Evolutionary conservation across 2,329 filamentous ascomycete genomes (phyloP).

Genomic region (Kalmusia sp.): DNA sequence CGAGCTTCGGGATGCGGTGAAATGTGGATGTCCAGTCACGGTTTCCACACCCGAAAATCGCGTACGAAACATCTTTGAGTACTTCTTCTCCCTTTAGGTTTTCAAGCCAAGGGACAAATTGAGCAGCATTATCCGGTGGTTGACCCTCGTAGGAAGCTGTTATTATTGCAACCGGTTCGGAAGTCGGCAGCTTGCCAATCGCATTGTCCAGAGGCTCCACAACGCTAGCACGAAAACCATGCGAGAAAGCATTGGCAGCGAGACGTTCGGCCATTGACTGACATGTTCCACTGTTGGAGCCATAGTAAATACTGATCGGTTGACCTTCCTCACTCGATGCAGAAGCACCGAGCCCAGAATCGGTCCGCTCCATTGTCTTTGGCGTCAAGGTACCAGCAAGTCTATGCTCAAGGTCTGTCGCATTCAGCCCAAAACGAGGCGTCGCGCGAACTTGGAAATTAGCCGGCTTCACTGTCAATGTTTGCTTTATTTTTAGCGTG

Average conservation of each 20-base stretch:
- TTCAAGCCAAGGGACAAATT: slow-evolving; percentile 44
- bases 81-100: slow-evolving; percentile 10
- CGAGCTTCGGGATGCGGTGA: slow-evolving; percentile 41
- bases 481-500: slow-evolving; percentile 43
- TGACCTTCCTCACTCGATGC: not conserved
- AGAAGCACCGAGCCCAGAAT: too few species aligned
- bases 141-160: slow-evolving; percentile 45
- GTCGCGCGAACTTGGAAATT: not conserved
- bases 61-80: slow-evolving; percentile 33
- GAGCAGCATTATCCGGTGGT: slow-evolving; percentile 43
- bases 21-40: slow-evolving; percentile 44
- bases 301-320: slow-evolving; percentile 25
- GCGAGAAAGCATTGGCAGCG: slow-evolving; percentile 22
- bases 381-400: too few species aligned
- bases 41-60: slow-evolving; percentile 43
- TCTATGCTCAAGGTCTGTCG: too few species aligned
- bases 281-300: slow-evolving; percentile 43
- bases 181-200: slow-evolving; percentile 25
- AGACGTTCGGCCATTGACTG: slow-evolving; percentile 39
- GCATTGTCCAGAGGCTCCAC: slow-evolving; percentile 30
- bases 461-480: slow-evolving; percentile 48
- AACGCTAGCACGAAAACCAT: slow-evolving; percentile 31
- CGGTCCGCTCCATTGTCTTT: too few species aligned
- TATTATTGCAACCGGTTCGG: slow-evolving; percentile 40
- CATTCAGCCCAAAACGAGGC: too few species aligned